Evolutionary conservation across 805 yeast species (phyloP).

Genomic region (Jamesozyma jinghongensis): DNA sequence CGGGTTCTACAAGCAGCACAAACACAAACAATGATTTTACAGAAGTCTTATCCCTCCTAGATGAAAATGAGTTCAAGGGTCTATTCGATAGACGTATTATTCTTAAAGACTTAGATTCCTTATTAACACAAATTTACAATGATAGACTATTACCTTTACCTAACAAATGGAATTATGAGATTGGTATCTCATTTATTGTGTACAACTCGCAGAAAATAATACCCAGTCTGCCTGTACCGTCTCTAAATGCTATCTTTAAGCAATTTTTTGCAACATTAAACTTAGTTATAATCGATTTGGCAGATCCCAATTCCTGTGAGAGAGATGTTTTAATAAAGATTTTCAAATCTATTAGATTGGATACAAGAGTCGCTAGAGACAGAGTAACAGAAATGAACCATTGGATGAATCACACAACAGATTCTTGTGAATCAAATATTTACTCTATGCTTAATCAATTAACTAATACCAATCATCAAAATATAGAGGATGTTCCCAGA

Average conservation of each 20-base stretch:
- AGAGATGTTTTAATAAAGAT: not conserved
- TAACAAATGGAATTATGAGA: slow-evolving; percentile 16
- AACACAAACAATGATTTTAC: slow-evolving; percentile 2
- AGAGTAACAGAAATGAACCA: slow-evolving; percentile 22
- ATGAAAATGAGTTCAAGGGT: not conserved
- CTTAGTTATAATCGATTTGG: slow-evolving; percentile 12
- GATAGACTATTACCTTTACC: slow-evolving; percentile 15
- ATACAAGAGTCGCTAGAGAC: slow-evolving; percentile 6
- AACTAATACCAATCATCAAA: not conserved
- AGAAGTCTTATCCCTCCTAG: not conserved
- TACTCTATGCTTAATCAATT: slow-evolving; percentile 26
- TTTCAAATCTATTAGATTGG: slow-evolving; percentile 3
- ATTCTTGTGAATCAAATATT: slow-evolving; percentile 14
- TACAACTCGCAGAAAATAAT: slow-evolving; percentile 4
- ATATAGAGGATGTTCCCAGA: slow-evolving; percentile 11
- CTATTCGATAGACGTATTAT: slow-evolving; percentile 9
- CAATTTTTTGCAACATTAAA: slow-evolving; percentile 22
- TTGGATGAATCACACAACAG: slow-evolving; percentile 24
- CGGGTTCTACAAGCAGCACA: not conserved
- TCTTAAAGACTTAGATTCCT: slow-evolving; percentile 8
- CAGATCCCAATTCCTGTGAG: slow-evolving; percentile 3
- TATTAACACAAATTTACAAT: slow-evolving; percentile 14
- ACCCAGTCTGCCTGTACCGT: slow-evolving; percentile 8
- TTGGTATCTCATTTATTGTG: slow-evolving; percentile 19
- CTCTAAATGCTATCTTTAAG: slow-evolving; percentile 10